Base-by-base conservation (phyloP, 805 yeast genomes). In the Ogataea trehaloabstinens region DNA sequence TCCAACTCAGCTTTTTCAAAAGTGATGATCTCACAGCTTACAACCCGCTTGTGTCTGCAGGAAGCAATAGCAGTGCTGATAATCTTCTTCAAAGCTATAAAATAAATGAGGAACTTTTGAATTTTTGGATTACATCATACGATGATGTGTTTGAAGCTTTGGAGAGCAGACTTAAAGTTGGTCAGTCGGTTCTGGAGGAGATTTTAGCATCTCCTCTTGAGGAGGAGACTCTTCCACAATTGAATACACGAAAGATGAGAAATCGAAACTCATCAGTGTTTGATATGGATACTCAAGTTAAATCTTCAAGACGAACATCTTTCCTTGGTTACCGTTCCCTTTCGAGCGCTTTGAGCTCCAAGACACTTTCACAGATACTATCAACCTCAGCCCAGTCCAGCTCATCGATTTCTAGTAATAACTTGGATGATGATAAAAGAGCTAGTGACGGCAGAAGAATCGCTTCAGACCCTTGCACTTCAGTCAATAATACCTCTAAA, bases 1-100 rank as follows among this genome's bases (percentile, higher is more conserved):
- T 67, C 45, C 71, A 67, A 44, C 51, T 64, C 16, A 55, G 61
- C 36, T 55, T 66, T 16, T 67, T 66, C 45, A 61, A 60, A 31
- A 52, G 53, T 31, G 61, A 60, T 35, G 64, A 60, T 37, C 31
- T 56, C 10, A 41, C 34, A n/a, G 37, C 40, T 7, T 46, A 43
- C 19, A 48, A 46, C 21, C 53, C 52, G 11, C 38, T 46, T 38
- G 39, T 45, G 13, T 39, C 42, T 6, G 24, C 31, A 17, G 43
- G 35, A 13, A 36, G 42, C 19, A 45, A 31, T 31, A 37, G 44
- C 5, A 49, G 53, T 29, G 49, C 64, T 2, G 63, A 59, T 18
- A 53, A 57, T 38, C 37, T 58, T 20, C 45, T 59, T 29, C 53
- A 50, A 19, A 50, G 45, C 24, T 61, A 60, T 36, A 57, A 48